phyloP scores from a whole-genome alignment of 2,329 filamentous ascomycete genomes.

The Verticillium longisporum region DNA sequence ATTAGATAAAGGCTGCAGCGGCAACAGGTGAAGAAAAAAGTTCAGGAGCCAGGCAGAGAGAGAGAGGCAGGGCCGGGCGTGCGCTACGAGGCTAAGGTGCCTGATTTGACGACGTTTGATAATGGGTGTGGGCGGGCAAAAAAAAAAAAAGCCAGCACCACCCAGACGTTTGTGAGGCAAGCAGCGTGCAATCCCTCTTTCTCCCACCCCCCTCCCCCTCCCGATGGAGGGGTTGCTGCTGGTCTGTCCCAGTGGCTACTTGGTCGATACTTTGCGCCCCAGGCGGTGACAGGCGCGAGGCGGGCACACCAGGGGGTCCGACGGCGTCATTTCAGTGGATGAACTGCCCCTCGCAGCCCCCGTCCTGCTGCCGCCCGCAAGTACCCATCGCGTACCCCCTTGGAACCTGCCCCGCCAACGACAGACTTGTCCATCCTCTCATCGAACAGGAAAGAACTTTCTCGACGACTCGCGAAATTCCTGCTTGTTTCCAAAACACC shows the following conservation, averaged over 20 bases:
- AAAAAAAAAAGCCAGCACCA: neutral
- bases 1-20: neutral
- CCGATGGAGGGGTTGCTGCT: neutral
- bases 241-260: neutral
- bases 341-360: neutral
- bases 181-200: too few relatives aligned
- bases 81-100: neutral
- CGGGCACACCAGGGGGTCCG: neutral
- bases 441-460: constrained; percentile 14
- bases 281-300: neutral
- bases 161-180: neutral
- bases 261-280: neutral
- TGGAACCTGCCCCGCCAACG: constrained; percentile 1
- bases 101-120: neutral
- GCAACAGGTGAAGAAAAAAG: neutral
- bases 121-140: neutral
- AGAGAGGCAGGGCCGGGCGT: neutral
- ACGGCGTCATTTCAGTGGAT: neutral
- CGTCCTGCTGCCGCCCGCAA: neutral
- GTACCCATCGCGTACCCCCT: neutral
- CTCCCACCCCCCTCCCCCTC: too few relatives aligned
- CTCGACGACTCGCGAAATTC: constrained; percentile 10
- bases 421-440: neutral
- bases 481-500: neutral
- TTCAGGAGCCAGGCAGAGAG: neutral